Base-by-base conservation (phyloP, 768 basidiomycete genomes). In the Boletellus ananas region DNA sequence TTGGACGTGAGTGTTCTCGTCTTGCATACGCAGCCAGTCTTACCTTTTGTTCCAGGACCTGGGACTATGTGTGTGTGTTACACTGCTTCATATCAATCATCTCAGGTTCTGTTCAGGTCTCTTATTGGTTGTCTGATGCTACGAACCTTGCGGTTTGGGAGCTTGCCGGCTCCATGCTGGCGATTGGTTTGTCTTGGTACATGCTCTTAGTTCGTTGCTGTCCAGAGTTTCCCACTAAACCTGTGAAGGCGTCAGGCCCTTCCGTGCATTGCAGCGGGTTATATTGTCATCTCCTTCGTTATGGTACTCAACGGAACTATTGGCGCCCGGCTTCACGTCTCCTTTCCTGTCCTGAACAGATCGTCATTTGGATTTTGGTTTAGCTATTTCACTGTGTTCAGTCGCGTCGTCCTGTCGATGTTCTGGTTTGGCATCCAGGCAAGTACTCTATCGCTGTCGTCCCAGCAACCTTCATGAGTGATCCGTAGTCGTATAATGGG, bases 301-400 rank as follows among this genome's bases (percentile, higher is more conserved):
- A 81, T 93, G 74, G 81, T 91, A 3, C 71, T 88, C 45, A 93
- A 91, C 59, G 90, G 90, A 45, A 83, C 86, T 2, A 78, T 84
- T 35, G 87, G 88, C n/a, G 87, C 88, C 23, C 79, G 86, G n/a
- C 76, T 90, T 25, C 88, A 89, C 57, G 71, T 92, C 38, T 79
- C 84, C 0, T 91, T 92, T 64, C 65, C 65, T n/a, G 77, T 94
- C 45, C 72, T 92, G 16, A 88, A 85, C 55, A 77, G 91, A 21
- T 90, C 90, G 2, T 90, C 87, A 0, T 89, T 93, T 58, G 91
- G 92, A 2, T 93, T 91, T 71, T 93, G 87, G 82, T 79, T 93
- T 59, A 87, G 88, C 62, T 93, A 90, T 67, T 92, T 93, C 68
- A 84, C 81, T 45, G 85, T 94, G 27, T 67, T 93, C 50, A 90